Base-by-base conservation (phyloP, 2,329 filamentous ascomycete species). In the Tolypocladium cylindrosporum region DNA sequence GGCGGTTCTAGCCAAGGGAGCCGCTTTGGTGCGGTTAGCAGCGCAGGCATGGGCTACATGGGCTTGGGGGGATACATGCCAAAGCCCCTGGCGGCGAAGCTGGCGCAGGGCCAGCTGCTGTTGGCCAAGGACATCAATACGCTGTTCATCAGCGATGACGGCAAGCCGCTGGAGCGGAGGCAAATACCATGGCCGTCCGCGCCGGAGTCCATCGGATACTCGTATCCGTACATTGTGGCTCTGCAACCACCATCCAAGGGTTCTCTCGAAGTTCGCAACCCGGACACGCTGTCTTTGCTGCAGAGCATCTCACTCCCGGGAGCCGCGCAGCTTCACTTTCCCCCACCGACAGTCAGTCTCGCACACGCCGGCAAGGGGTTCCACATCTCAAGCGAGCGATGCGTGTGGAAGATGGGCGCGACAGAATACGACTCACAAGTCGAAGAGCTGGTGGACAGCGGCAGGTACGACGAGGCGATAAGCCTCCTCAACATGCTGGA, bases 121-220 rank as follows among this genome's bases (percentile, higher is more conserved):
- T 79, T 99, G n/a, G 91, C 93, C n/a, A 96, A 96, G 71, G 94
- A 99, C 65, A 91, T 97, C 66, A 96, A 97, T 70, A 96, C 92
- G 1, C 77, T 97, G 56, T 99, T 99, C 70, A 89, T 96, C 63
- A 88, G 94, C 59, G 83, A 88, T 13, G 81, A 91, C 37, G 94
- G 92, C 5, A 92, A 91, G 64, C 82, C 91, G 0, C 70, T 95
- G 40, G 88, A 92, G 51, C 90, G 90, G 72, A 81, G 88, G 57
- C 92, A 97, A 69, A 86, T 99, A n/a, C 91, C 91, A 1, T 99
- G 94, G 94, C 83, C 86, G 48, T 79, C 84, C 40, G 90, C 93
- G 1, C 95, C 94, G 1, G 92, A 97, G 66, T 88, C 88, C 58
- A 87, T 99, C 59, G 94, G 93, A 27, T 99, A 97, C 71, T 97